These are phyloP conservation scores for Zygosaccharomyces lentus DNA, from an alignment of 805 yeast genomes.

Conservation along the genomic window DNA sequence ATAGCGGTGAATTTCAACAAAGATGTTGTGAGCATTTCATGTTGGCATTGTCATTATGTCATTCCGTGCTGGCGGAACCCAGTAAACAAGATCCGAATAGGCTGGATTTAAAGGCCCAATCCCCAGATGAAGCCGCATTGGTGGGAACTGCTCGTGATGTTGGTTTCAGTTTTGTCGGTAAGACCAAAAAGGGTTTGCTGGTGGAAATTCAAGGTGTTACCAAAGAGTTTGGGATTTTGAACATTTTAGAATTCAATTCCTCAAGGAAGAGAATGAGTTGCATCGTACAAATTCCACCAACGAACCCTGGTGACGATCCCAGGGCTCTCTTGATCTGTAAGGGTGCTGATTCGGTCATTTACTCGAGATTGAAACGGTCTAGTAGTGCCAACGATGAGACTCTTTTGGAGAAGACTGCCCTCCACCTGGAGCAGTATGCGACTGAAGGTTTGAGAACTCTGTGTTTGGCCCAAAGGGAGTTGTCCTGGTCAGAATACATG, in stretches of 20 bases:
- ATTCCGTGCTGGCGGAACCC: constrained; percentile 68
- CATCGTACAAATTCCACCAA: constrained; percentile 61
- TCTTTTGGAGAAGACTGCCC: constrained; percentile 59
- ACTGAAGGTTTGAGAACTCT: constrained; percentile 80
- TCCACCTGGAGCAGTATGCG: constrained; percentile 72
- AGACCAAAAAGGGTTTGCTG: constrained; percentile 64
- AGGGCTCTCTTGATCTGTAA: constrained; percentile 68
- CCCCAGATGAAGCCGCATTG: constrained; percentile 84
- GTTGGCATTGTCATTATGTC: constrained; percentile 73
- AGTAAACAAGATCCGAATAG: constrained; percentile 57
- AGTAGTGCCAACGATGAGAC: constrained; percentile 40
- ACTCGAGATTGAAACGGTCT: constrained; percentile 51
- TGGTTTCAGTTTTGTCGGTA: constrained; percentile 62
- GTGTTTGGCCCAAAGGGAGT: constrained; percentile 69
- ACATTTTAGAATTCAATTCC: constrained; percentile 73
- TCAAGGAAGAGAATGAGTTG: constrained; percentile 88
- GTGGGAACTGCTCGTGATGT: constrained; percentile 77
- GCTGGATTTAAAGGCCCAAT: constrained; percentile 63
- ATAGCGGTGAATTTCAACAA: constrained; percentile 43
- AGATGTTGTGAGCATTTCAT: constrained; percentile 66
- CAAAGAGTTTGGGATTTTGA: constrained; percentile 67
- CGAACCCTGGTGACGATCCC: constrained; percentile 43
- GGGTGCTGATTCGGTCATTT: constrained; percentile 82
- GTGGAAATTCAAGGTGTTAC: constrained; percentile 65
- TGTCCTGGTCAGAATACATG: constrained; percentile 56